Base-by-base conservation (phyloP, 83 land plant species). In the Isoetes engelmannii region DNA sequence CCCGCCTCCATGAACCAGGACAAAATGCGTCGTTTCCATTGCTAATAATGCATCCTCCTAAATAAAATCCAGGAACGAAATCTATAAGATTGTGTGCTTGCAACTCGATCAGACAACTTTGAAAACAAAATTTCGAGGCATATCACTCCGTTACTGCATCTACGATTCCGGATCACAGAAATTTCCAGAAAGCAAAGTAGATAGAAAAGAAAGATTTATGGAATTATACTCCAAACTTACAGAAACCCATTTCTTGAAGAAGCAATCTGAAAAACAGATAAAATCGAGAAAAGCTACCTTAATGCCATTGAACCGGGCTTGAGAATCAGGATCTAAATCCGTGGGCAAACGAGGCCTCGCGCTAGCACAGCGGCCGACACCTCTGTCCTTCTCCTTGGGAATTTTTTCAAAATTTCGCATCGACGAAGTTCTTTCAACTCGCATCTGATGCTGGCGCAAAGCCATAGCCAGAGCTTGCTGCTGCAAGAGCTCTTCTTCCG, bases 1-100 rank as follows among this genome's bases (percentile, higher is more conserved):
- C 9, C 92, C 92, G 72, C 83, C 92, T 54, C 90, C 92, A 62
- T 89, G 92, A 28, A 86, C 67, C 17, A 89, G 72, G 56, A 89
- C 84, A 78, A 89, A 67, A 37, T 59, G 62, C 20, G 12, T 59
- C 0, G 18, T 59, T 42, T 59, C 62, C 8, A 59, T 59, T 8
- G 12, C 8, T 51, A 12, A 51, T 51, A 12, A 3, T 51, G 17
- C 3, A 51, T 51, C 13, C 3, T 51, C 17, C 13, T 51, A 3
- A 15, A 51, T 51, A 51, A 51, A 51, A 12, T 3, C 17, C 13
- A 51, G 17, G 55, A 12, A 51, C 17, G 3, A 12, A 51, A 0
- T 12, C 17, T 12, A 12, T 12, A 1, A 15, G 0, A 51, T 12
- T 1, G 55, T 51, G 55, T 51, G 55, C 17, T 12, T 51, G 13